Base-by-base conservation (phyloP, 495 filamentous ascomycete species). In the Penicillium parvum region DNA sequence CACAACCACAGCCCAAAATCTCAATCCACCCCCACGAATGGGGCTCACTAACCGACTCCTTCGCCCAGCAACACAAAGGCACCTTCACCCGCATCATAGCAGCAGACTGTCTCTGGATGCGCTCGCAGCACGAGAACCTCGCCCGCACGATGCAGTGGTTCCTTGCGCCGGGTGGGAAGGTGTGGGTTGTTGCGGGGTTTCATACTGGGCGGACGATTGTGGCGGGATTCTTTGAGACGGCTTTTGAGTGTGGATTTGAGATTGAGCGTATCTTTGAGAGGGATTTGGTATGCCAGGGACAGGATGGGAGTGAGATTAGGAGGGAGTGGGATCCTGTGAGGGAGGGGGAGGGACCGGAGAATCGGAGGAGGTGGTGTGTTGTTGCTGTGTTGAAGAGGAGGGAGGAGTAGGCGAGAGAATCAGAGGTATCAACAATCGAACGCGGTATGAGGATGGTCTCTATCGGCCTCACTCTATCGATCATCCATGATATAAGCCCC, bases 71-170 rank as follows among this genome's bases (percentile, higher is more conserved):
- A 6, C 55, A 81, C 47, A 65, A 65, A 5, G 72, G 69, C 7
- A 43, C 44, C 3, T 94, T 81, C 55, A 81, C 79, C 7, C 77
- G 83, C 37, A 79, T 95, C 17, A 69, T 94, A 22, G 84, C 82
- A 2, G 85, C 86, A 29, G 90, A 95, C 56, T 94, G 87, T 59
- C 71, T 88, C 45, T 96, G 89, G 90, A 88, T 95, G 84, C 74
- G 69, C 9, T 75, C 67, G 56, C 79, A 92, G 67, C 90, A 95
- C 57, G 69, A 64, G 18, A 86, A 85, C 55, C 76, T 96, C 10
- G 72, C 68, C 28, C 64, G 61, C 15, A 88, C 84, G 7, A 81
- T 95, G 58, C 61, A 68, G 9, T 82, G 82, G 65, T 92, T 95
- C 61, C 73, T 95, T 25, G 73, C 69, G 8, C 61, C 68, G 0